Evolutionary conservation across 768 basidiomycete species (phyloP), one percentile per base, ranked within the genome.

Genomic region (Tremella fuciformis): DNA sequence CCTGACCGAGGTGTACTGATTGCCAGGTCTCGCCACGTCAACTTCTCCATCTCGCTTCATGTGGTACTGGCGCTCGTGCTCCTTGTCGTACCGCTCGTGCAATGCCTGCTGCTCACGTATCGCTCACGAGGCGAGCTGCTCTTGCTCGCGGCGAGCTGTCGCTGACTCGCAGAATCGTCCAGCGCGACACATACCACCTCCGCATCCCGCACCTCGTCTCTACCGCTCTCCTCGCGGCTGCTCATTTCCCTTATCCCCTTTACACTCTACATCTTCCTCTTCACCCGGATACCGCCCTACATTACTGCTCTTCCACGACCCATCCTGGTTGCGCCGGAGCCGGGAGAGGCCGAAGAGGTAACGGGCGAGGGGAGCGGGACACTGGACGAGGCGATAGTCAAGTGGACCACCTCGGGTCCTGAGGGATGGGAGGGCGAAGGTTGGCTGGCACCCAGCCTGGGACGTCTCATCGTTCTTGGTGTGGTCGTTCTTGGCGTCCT

Each of bases 201-300:
- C 7, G 51, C 62, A 16, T 51, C 58, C 24, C 59, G 55, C 13
- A 59, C 58, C 8, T 56, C 60, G 2, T 62, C 65, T 6, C 64
- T 73, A 18, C 60, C 68, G 13, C 55, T 73, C 26, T 41, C 58
- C 6, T 62, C 66, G 40, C 65, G 75, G 4, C 25, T 76, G 18
- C 59, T 72, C 24, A 66, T 76, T 46, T 64, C 73, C 13, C 63
- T 73, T 8, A 63, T 76, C 50, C 75, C 75, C 1, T 76, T 76
- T 55, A 59, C 69, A 1, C 51, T 76, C 8, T 76, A 76, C 64
- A 60, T 67, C 55, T 74, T 76, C 58, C 59, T 70, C 37, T 76
- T 76, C 62, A 72, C 75, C 49, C 60, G 63, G 2, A 76, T 76
- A 2, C 75, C 75, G 11, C 75, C 75, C 8, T 76, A 76, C 55